Evolutionary conservation across 78 protist genomes (phyloP).

Genomic region (Acrasis kona): DNA sequence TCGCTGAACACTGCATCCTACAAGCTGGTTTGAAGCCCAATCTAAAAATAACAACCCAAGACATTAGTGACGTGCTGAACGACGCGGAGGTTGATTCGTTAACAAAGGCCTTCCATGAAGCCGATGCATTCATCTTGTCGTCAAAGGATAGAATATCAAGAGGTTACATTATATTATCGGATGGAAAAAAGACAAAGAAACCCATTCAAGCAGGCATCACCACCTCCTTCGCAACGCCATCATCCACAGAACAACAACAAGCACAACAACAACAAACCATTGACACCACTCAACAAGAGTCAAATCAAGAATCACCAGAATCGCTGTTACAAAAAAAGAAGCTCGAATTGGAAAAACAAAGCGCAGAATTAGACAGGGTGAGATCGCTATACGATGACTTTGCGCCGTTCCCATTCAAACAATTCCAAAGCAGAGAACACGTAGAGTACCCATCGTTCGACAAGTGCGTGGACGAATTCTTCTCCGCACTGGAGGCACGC

Average conservation of each 20-base stretch:
- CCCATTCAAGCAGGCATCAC: too few relatives aligned
- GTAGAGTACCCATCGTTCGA: constrained; percentile 44
- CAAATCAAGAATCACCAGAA: too few relatives aligned
- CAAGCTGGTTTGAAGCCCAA: constrained; percentile 19
- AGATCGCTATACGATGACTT: constrained; percentile 55
- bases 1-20: constrained; percentile 40
- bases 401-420: constrained; percentile 44
- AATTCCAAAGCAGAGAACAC: background rate
- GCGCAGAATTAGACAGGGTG: background rate
- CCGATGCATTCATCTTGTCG: constrained; percentile 5
- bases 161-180: constrained; percentile 6
- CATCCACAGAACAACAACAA: too few relatives aligned
- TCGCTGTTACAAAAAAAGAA: too few relatives aligned
- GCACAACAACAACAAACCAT: too few relatives aligned
- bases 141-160: background rate
- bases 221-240: too few relatives aligned
- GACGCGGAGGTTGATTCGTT: background rate
- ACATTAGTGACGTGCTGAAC: constrained; percentile 4
- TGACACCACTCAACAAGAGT: too few relatives aligned
- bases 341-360: background rate
- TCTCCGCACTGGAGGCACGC: constrained; percentile 58
- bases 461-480: constrained; percentile 80
- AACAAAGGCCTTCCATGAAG: constrained; percentile 2
- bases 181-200: background rate
- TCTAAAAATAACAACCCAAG: background rate